phyloP scores from a whole-genome alignment of 2,329 filamentous ascomycete genomes.

The Aotearoamyces nothofagi region DNA sequence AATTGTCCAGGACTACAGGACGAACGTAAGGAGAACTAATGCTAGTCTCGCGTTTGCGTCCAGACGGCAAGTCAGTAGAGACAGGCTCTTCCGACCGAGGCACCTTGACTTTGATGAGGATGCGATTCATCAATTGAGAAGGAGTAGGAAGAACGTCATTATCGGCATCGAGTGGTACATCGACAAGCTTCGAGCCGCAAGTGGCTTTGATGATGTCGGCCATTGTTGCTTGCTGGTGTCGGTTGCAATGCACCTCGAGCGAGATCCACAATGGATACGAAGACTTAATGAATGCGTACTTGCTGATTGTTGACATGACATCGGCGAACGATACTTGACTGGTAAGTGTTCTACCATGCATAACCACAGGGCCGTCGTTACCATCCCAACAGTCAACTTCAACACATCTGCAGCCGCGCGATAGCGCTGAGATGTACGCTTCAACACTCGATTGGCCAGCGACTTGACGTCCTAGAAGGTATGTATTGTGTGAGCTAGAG shows the following conservation, averaged over 20 bases:
- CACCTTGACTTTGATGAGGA: conserved; percentile 91
- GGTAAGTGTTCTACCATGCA: conserved; percentile 81
- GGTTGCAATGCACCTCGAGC: conserved; percentile 84
- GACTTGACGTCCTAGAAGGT: conserved; percentile 81
- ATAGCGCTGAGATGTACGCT: conserved; percentile 80
- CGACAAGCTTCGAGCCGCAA: conserved; percentile 67
- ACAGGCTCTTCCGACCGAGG: conserved; percentile 32
- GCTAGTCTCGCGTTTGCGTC: conserved; percentile 48
- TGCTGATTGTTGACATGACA: conserved; percentile 83
- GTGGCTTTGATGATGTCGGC: conserved; percentile 74
- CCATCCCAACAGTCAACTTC: conserved; percentile 99
- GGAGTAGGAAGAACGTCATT: conserved; percentile 64
- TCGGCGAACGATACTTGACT: conserved; percentile 80
- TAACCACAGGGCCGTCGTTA: conserved; percentile 73
- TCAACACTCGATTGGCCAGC: conserved; percentile 85
- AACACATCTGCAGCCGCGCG: conserved; percentile 82
- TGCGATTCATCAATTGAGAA: conserved; percentile 66
- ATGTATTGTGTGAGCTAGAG: conserved; percentile 97
- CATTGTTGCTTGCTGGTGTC: conserved; percentile 75
- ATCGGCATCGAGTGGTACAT: conserved; percentile 56
- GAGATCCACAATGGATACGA: conserved; percentile 86
- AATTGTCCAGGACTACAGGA: conserved; percentile 43
- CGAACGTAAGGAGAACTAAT: conserved; percentile 63
- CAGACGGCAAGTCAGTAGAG: conserved; percentile 28
- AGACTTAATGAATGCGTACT: conserved; percentile 84